phyloP scores from a whole-genome alignment of 2,329 filamentous ascomycete species.

The Sporothrix brunneoviolacea region DNA sequence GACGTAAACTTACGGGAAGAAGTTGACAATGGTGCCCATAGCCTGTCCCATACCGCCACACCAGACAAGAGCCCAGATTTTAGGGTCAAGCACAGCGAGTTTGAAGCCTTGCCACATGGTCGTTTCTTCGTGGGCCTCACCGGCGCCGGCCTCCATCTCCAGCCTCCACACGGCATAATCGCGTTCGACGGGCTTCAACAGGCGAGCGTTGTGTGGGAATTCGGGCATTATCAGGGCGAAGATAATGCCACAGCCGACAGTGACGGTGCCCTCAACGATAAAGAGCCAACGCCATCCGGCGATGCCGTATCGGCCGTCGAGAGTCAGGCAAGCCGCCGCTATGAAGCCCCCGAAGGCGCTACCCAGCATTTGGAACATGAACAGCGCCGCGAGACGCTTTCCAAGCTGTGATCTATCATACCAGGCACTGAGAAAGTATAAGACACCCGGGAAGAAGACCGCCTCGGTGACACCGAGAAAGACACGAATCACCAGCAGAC shows the following conservation, averaged over 20 bases:
- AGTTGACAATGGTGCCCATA: too few species aligned
- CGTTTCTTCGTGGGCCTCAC: too few species aligned
- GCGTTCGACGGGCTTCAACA: too few species aligned
- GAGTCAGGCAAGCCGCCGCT: constrained; percentile 44
- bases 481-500: constrained; percentile 18
- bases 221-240: constrained; percentile 62
- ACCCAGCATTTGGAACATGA: constrained; percentile 8
- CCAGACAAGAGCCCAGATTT: too few species aligned
- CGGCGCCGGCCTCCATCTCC: too few species aligned
- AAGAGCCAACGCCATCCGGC: constrained; percentile 43
- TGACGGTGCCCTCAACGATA: constrained; percentile 48
- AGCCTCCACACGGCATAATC: too few species aligned
- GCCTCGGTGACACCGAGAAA: constrained; percentile 10
- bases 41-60: too few species aligned
- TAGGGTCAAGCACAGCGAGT: too few species aligned
- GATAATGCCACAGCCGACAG: constrained; percentile 45
- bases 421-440: constrained; percentile 15
- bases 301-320: constrained; percentile 44
- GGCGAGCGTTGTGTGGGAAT: too few species aligned
- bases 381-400: constrained; percentile 11
- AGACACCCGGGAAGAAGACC: constrained; percentile 3
- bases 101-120: too few species aligned
- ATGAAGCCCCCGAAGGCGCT: constrained; percentile 33
- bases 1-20: too few species aligned
- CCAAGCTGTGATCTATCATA: constrained; percentile 8